Conservation (phyloP, 805 yeast species). For the Suhomyces sp. region DNA sequence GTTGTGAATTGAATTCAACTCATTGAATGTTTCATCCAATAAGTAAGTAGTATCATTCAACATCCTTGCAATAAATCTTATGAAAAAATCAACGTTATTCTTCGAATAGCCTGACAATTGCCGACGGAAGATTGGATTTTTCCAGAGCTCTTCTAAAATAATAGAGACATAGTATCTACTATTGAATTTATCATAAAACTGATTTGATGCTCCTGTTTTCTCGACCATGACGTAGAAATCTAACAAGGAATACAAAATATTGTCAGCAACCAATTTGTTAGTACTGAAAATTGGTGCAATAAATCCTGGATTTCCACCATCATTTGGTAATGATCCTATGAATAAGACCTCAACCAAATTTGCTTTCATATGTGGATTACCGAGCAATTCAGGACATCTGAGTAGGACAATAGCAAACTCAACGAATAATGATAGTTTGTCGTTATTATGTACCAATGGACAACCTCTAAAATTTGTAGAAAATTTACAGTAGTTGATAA, state of each 20-base stretch:
- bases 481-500: constrained; percentile 67
- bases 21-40: constrained; percentile 85
- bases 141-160: constrained; percentile 82
- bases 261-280: constrained; percentile 59
- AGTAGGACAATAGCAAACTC: constrained; percentile 73
- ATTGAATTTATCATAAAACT: constrained; percentile 94
- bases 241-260: constrained; percentile 77
- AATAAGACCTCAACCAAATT: constrained; percentile 78
- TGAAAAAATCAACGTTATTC: constrained; percentile 76
- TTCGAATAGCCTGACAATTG: constrained; percentile 70
- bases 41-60: constrained; percentile 90
- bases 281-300: constrained; percentile 64
- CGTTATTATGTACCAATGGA: constrained; percentile 54
- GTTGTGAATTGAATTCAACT: constrained; percentile 73
- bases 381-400: constrained; percentile 80
- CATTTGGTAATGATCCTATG: constrained; percentile 62
- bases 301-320: constrained; percentile 66
- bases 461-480: constrained; percentile 54
- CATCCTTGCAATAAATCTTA: constrained; percentile 91
- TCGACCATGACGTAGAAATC: constrained; percentile 94
- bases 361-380: constrained; percentile 92
- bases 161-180: constrained; percentile 82
- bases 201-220: constrained; percentile 92
- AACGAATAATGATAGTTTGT: constrained; percentile 56
- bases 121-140: constrained; percentile 60